These are phyloP conservation scores for Trichoderma asperelloides DNA, from an alignment of 495 filamentous ascomycete species.

Conservation along the genomic window DNA sequence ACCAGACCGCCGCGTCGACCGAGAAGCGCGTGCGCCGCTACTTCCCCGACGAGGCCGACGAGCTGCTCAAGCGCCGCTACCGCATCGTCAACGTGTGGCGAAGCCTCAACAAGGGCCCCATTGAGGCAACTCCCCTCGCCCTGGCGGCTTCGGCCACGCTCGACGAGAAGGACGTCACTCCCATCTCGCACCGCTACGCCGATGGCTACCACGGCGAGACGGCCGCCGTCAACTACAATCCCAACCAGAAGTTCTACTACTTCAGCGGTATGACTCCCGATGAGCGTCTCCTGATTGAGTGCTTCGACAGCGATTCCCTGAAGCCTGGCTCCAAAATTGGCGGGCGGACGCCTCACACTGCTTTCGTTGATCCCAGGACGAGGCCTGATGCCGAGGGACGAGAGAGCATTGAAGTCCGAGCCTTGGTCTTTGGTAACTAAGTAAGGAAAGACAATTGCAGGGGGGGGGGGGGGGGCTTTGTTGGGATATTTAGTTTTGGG, in stretches of 20 bases:
- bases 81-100: conserved; percentile 88
- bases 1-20: conserved; percentile 64
- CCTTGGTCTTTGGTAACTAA: conserved; percentile 69
- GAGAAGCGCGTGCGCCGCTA: conserved; percentile 57
- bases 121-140: conserved; percentile 60
- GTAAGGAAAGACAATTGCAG: neutral
- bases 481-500: neutral
- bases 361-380: conserved; percentile 67
- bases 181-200: conserved; percentile 68
- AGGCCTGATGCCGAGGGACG: conserved; percentile 47
- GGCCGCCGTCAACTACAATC: conserved; percentile 55
- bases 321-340: conserved; percentile 42
- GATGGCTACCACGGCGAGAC: conserved; percentile 63
- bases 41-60: conserved; percentile 41
- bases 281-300: conserved; percentile 74
- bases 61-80: conserved; percentile 52
- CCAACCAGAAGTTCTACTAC: conserved; percentile 64
- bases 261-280: conserved; percentile 66
- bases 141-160: conserved; percentile 58
- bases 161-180: conserved; percentile 53
- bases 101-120: conserved; percentile 57
- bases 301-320: conserved; percentile 57
- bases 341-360: conserved; percentile 69
- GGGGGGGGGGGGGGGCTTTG: neutral
- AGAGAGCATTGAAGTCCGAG: conserved; percentile 84